These are phyloP conservation scores for Colletotrichum brevisporum DNA, from an alignment of 2,329 filamentous ascomycete genomes.

Conservation along the genomic window DNA sequence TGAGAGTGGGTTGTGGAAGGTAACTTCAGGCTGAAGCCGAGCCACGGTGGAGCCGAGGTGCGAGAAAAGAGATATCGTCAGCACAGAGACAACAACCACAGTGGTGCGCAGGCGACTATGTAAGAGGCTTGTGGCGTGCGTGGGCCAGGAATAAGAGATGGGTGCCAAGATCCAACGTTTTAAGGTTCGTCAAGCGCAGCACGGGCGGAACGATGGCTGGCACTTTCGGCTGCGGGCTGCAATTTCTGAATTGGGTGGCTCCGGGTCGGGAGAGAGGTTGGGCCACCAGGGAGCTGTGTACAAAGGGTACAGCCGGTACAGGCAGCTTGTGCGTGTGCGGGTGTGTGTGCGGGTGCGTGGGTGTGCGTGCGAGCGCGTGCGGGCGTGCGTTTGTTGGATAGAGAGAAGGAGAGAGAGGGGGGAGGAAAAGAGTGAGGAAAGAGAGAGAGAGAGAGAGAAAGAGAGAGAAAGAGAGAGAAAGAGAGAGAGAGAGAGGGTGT, in stretches of 20 bases:
- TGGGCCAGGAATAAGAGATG: constrained; percentile 32
- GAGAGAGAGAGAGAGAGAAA: background rate
- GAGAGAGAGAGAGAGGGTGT: background rate
- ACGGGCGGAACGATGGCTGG: constrained; percentile 13
- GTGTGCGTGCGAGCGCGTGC: background rate
- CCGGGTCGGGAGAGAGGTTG: background rate
- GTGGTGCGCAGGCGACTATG: constrained; percentile 9
- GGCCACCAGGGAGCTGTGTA: background rate
- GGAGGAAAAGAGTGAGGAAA: background rate
- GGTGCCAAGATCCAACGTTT: constrained; percentile 17
- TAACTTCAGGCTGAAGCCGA: background rate
- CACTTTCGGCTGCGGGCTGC: constrained; percentile 7
- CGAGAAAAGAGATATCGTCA: background rate
- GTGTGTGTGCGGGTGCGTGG: background rate
- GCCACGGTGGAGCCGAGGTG: background rate
- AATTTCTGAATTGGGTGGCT: constrained; percentile 14
- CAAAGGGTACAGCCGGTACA: background rate
- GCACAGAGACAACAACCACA: background rate
- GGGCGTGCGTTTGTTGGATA: background rate
- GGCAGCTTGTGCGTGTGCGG: background rate
- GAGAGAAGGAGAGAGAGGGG: background rate
- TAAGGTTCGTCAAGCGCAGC: constrained; percentile 37
- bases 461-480: background rate
- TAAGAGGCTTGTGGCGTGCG: constrained; percentile 25
- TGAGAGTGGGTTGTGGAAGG: no score